Evolutionary conservation across 2,329 filamentous ascomycete genomes (phyloP).

Genomic region (Beauveria brongniartii): DNA sequence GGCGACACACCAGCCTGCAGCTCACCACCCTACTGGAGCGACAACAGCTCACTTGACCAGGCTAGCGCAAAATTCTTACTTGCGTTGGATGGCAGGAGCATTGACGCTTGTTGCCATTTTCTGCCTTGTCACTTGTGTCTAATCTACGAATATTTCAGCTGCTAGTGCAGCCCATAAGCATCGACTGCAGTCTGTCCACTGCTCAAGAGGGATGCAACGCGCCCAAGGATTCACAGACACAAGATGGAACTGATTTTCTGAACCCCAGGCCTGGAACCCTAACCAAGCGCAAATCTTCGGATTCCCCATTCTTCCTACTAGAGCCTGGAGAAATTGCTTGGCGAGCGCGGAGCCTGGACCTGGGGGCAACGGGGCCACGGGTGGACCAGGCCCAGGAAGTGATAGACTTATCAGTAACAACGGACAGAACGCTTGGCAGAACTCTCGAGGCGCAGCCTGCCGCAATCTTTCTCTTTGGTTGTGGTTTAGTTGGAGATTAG

Average conservation of each 20-base stretch:
- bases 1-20: background rate
- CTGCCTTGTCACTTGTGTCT: background rate
- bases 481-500: background rate
- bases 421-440: too few species aligned
- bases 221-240: too few species aligned
- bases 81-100: too few species aligned
- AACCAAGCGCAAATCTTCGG: background rate
- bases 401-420: too few species aligned
- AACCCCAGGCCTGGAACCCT: too few species aligned
- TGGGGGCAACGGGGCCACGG: background rate
- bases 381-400: background rate
- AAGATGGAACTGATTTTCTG: background rate
- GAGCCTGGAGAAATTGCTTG: conserved; percentile 4
- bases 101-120: background rate
- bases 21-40: background rate
- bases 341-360: background rate
- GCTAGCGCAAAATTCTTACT: background rate
- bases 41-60: background rate
- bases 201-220: too few species aligned
- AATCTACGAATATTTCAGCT: background rate
- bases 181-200: too few species aligned
- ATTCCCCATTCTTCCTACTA: background rate
- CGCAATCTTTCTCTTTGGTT: background rate
- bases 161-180: too few species aligned
- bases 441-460: background rate